Base-by-base conservation (phyloP, 2,329 filamentous ascomycete species). In the Claviceps maximensis region DNA sequence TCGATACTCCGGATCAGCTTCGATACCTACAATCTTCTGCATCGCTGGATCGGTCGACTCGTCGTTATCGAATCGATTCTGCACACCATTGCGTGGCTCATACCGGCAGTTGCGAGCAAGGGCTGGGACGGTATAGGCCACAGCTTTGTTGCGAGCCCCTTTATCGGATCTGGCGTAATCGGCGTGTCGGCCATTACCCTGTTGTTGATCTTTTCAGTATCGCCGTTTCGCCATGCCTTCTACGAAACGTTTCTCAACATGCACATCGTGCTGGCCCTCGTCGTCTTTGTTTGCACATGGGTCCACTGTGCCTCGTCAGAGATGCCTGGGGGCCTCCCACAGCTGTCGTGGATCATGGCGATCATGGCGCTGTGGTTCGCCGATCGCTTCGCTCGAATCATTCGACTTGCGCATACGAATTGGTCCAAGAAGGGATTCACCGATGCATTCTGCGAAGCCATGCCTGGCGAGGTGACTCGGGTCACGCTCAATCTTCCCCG, bases 171-270 rank as follows among this genome's bases (percentile, higher is more conserved):
- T 40, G 85, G 84, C 45, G 76, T 80, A 61, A 71, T 83, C 27
- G 83, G 77, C 47, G 77, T 73, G 2, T 65, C 79, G 49, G 76
- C 79, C 40, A 78, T 95, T 64, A 60, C 79, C 42, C 65, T 86
- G 46, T 74, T 97, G 47, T 63, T 86, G 52, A 62, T 95, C 50
- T 73, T 84, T 29, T 84, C 89, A 10, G 72, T 86, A 52, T 91
- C 89, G 2, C 85, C 89, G 0, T 65, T 98, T 50, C 84, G 93
- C 56, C 91, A 96, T 68, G 89, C 90, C 41, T 96, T 95, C 66
- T 98, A 98, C 72, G 93, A 98, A 71, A 94, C 89, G 1, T 98
- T 98, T 71, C 78, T 97, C 61, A 88, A 87, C 65, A 70, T 85
- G 31, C 93, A 97, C 70, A 89, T 95, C 60, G 67, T 87, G 40